phyloP scores from a whole-genome alignment of 129 eudicot genomes.

The Artemisia annua region DNA sequence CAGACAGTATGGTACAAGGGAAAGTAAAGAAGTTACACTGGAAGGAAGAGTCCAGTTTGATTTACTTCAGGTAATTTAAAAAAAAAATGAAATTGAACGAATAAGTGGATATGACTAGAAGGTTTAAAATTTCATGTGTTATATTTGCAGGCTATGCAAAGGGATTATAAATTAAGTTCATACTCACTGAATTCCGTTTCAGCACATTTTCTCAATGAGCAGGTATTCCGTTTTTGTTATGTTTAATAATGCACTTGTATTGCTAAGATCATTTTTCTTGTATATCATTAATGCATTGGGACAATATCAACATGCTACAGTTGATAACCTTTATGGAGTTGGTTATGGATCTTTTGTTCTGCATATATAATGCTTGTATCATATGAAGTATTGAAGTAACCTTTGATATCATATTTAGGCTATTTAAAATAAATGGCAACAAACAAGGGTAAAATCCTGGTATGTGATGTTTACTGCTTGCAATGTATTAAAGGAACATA shows the following conservation, averaged over 20 bases:
- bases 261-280: conserved; percentile 1
- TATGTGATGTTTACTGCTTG: no score
- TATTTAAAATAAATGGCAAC: neutral
- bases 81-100: conserved; percentile 4
- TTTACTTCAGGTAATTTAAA: conserved; percentile 78
- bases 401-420: neutral
- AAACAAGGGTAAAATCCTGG: no score
- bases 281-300: neutral
- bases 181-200: conserved; percentile 98
- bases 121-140: conserved; percentile 5
- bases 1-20: conserved; percentile 96
- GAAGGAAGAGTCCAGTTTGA: conserved; percentile 99
- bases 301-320: conserved; percentile 5
- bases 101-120: conserved; percentile 15
- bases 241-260: neutral
- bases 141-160: conserved; percentile 78
- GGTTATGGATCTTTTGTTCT: conserved; percentile 6
- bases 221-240: conserved; percentile 45
- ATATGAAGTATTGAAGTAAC: neutral
- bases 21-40: conserved; percentile 85
- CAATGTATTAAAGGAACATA: no score
- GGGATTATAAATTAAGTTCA: conserved; percentile 95
- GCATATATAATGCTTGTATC: neutral
- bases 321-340: neutral
- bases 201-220: conserved; percentile 92